Base-by-base conservation (phyloP, 2,329 filamentous ascomycete species). In the Magnaporthiopsis poae region DNA sequence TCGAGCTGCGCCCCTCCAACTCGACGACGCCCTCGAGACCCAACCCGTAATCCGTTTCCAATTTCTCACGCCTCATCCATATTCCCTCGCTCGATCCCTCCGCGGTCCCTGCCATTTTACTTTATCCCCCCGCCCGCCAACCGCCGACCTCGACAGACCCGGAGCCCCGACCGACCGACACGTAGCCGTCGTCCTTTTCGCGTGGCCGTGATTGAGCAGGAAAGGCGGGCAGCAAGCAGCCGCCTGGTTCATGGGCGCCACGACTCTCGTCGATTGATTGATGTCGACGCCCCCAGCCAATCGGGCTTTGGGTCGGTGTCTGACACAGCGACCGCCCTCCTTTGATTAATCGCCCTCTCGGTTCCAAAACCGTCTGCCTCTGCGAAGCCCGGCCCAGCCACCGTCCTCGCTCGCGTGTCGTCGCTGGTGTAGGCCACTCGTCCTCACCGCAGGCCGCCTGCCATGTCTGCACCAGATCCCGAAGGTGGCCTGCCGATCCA, bases 401-500 rank as follows among this genome's bases (percentile, higher is more conserved):
- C 31, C 31, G 31, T 31, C 8, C 61, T 12, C 18, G 61, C 25
- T 25, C 25, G 15, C 60, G 18, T 21, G 60, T 25, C 27, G 60
- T 61, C 60, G 60, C 60, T 25, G n/a, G 31, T 36, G 29, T n/a
- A 27, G 29, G 61, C 61, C 59, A 25, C 27, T 7, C 46, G 7
- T n/a, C 46, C 18, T 56, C 46, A 56, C 46, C 46, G 46, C 46
- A 56, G 46, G 46, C 46, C 64, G 35, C 31, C 31, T 31, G 31
- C 29, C 27, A 65, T 65, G 64, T 65, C 64, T 46, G 64, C 64
- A 61, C 11, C 31, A 21, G 64, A 65, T 27, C 80, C 82, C 73
- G 79, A 80, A 71, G 76, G 77, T 71, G 75, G 75, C 71, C 73
- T 75, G 71, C 63, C 63, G 12, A 75, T 76, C 68, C 73, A 71